Conservation (phyloP, 2,329 filamentous ascomycete genomes). For the Endothia cerciana region DNA sequence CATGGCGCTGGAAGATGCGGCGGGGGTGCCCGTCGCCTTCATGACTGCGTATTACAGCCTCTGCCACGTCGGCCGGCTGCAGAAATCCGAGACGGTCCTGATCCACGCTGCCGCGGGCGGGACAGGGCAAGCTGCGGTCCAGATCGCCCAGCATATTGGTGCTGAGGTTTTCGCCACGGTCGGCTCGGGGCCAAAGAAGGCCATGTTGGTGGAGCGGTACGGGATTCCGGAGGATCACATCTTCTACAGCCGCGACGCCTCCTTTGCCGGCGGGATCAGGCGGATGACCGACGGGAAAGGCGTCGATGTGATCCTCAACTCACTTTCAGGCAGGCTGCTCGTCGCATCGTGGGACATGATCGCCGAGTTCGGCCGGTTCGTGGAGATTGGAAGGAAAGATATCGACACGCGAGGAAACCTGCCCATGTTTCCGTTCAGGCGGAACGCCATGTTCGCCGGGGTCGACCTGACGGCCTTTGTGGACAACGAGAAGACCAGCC, state of each 20-base stretch:
- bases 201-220: constrained; percentile 38
- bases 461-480: constrained; percentile 17
- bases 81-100: constrained; percentile 40
- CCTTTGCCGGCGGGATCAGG: neutral
- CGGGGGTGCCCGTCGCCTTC: constrained; percentile 21
- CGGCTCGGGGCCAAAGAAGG: constrained; percentile 36
- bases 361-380: constrained; percentile 36
- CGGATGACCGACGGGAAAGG: constrained; percentile 6
- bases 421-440: constrained; percentile 41
- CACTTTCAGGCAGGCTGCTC: constrained; percentile 33
- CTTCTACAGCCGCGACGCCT: constrained; percentile 32
- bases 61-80: constrained; percentile 35
- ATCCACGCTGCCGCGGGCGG: constrained; percentile 48
- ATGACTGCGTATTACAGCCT: constrained; percentile 46
- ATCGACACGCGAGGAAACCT: constrained; percentile 38
- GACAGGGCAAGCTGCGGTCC: constrained; percentile 48
- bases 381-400: constrained; percentile 40
- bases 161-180: constrained; percentile 47
- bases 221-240: constrained; percentile 44
- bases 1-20: constrained; percentile 24
- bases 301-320: constrained; percentile 28
- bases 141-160: constrained; percentile 41
- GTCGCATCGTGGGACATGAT: constrained; percentile 37
- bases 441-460: constrained; percentile 21
- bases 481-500: neutral